Conservation (phyloP, 495 filamentous ascomycete genomes). For the Xylaria grammica region DNA sequence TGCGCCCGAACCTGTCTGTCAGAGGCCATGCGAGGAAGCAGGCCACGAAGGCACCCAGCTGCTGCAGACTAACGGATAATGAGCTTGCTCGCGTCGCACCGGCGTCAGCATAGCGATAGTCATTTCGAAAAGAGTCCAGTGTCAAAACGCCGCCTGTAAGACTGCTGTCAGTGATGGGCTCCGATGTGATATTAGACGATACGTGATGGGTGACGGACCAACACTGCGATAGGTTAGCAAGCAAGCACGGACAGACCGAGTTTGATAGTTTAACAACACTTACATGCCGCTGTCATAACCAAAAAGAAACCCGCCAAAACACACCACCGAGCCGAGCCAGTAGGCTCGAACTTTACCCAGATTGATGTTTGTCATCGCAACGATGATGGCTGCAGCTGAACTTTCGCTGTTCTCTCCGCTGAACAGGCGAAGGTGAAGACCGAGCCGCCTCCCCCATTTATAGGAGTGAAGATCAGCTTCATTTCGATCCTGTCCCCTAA, state of each 20-base stretch:
- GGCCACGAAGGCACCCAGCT: constrained; percentile 42
- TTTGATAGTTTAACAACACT: constrained; percentile 12
- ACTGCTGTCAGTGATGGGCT: neutral
- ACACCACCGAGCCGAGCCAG: constrained; percentile 57
- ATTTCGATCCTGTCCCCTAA: constrained; percentile 1
- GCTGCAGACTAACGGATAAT: constrained; percentile 34
- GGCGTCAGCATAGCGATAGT: constrained; percentile 38
- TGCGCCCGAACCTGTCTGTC: constrained; percentile 43
- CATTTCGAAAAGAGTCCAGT: constrained; percentile 33
- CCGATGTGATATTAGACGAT: neutral
- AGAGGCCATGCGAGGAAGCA: constrained; percentile 48
- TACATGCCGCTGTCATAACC: constrained; percentile 48
- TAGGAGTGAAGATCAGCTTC: constrained; percentile 14
- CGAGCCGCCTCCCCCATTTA: constrained; percentile 24
- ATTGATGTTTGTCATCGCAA: constrained; percentile 34
- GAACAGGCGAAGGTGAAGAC: constrained; percentile 20
- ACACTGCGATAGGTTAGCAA: constrained; percentile 24
- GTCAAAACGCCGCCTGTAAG: constrained; percentile 46
- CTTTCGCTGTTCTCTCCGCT: constrained; percentile 41
- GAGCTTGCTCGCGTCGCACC: constrained; percentile 31
- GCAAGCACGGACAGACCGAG: neutral
- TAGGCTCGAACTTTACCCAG: constrained; percentile 55
- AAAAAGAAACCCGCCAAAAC: constrained; percentile 48
- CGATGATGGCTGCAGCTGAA: constrained; percentile 39
- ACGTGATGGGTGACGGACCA: constrained; percentile 27